Conservation (phyloP, 805 yeast genomes). For the Candida lessepsii region DNA sequence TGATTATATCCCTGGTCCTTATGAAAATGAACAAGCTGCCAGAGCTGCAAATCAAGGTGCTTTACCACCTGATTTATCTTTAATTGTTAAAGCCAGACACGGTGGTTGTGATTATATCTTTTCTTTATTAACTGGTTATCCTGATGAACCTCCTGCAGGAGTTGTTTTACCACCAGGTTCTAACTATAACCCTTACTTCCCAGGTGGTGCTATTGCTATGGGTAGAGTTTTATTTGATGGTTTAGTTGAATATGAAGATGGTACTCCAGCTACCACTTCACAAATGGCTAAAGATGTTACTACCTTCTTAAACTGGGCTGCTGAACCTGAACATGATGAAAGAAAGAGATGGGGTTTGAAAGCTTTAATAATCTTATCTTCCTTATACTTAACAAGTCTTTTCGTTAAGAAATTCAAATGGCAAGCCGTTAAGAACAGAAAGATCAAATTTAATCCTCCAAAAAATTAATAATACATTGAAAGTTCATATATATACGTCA, state of each 20-base stretch:
- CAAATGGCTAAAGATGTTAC: constrained; percentile 99
- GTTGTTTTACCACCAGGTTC: constrained; percentile 88
- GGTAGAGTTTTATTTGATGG: constrained; percentile 97
- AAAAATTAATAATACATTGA: constrained; percentile 41
- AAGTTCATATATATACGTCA: constrained; percentile 11
- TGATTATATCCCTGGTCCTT: constrained; percentile 92
- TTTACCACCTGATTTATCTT: constrained; percentile 94
- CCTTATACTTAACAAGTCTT: constrained; percentile 77
- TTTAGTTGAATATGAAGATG: constrained; percentile 97
- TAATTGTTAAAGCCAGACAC: constrained; percentile 98
- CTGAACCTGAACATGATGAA: constrained; percentile 98
- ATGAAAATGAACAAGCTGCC: constrained; percentile 97
- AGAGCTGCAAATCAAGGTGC: constrained; percentile 99
- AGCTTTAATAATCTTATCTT: constrained; percentile 76
- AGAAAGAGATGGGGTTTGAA: constrained; percentile 96
- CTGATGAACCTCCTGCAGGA: constrained; percentile 99
- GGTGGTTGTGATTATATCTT: constrained; percentile 96
- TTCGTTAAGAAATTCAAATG: constrained; percentile 98
- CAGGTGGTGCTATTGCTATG: constrained; percentile 99
- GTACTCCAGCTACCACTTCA: constrained; percentile 96
- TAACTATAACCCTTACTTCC: constrained; percentile 99
- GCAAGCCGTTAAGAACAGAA: constrained; percentile 93
- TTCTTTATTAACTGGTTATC: constrained; percentile 94
- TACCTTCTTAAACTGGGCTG: constrained; percentile 95
- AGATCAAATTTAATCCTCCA: constrained; percentile 91